Evolutionary conservation across 2,329 filamentous ascomycete genomes (phyloP), one percentile per base, ranked within the genome.

Genomic region (Clonostachys chloroleuca): DNA sequence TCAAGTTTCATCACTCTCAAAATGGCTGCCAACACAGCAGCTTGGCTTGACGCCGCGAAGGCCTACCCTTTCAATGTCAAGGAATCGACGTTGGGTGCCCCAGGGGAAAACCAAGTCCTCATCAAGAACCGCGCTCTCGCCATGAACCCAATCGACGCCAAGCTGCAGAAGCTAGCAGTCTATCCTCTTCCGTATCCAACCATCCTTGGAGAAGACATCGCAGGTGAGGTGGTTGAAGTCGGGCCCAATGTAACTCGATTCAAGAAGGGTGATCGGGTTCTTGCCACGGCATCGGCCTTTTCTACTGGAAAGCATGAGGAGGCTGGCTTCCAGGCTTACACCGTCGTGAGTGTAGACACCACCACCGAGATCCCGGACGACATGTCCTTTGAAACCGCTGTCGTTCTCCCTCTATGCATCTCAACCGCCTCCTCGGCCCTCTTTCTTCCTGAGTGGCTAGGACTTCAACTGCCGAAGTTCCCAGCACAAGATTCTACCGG

Each of bases 231-330:
- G 3, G 67, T 72, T 35, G 66, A 71, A 45, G 8, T 30, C 24
- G 24, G 24, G 24, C 24, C 24, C 24, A 30, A 30, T 30, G 24
- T 30, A 9, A 30, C 24, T 30, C 24, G 9, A 10, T 69, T 75
- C 49, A 67, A 67, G 54, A 68, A 67, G 46, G 76, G 77, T 3
- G 75, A 80, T 49, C 67, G 74, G 37, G 60, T 78, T 33, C 24
- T 30, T 10, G 24, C 24, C 24, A 30, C 24, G 24, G 24, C 24
- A 30, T 30, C 24, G 24, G 24, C 24, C 2, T 30, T 30, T 6
- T 30, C 24, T 10, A 57, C 60, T 18, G 75, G 75, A 5, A 54
- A 66, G 12, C 55, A 49, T 2, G 67, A 73, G 72, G 71, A 24
- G 9, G 24, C 24, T 30, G 24, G 24, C 9, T 30, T 30, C 24